A percentile compares a stretch with the other conserved stretches of the same genome.
Conservation (phyloP, 352 stramenopile genomes). For the Pythium insidiosum region DNA sequence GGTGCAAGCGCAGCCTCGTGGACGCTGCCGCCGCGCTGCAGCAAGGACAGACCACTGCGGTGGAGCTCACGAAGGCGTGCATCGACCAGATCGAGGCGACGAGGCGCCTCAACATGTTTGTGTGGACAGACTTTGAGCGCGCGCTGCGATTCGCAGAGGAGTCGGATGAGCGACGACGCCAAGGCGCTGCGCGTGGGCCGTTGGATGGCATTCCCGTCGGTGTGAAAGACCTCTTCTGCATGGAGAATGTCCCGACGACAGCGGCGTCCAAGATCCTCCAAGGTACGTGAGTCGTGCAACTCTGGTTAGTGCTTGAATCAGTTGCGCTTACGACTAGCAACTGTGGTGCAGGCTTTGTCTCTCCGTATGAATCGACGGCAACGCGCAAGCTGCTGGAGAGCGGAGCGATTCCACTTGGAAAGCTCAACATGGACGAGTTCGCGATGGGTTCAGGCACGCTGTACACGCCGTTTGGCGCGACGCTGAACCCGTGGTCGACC, state of each 20-base stretch:
- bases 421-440: conserved; percentile 99
- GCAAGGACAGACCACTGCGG: conserved; percentile 35
- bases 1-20: conserved; percentile 53
- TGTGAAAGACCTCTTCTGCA: conserved; percentile 96
- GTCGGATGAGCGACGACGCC: conserved; percentile 66
- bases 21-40: conserved; percentile 39
- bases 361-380: conserved; percentile 86
- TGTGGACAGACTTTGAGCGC: conserved; percentile 59
- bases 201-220: conserved; percentile 95
- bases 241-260: conserved; percentile 81
- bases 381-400: conserved; percentile 79
- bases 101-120: conserved; percentile 75
- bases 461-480: conserved; percentile 85
- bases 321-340: not conserved
- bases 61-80: conserved; percentile 58
- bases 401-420: conserved; percentile 92
- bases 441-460: conserved; percentile 95
- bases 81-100: conserved; percentile 70
- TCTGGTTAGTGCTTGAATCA: not conserved
- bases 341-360: conserved; percentile 53
- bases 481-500: conserved; percentile 85
- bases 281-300: conserved; percentile 10
- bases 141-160: conserved; percentile 57
- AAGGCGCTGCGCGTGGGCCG: conserved; percentile 27
- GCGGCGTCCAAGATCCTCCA: conserved; percentile 88